Evolutionary conservation across 202 grass and related monocot species (phyloP), one percentile per base, ranked within the genome.

Genomic region (Saccharum hybrid): DNA sequence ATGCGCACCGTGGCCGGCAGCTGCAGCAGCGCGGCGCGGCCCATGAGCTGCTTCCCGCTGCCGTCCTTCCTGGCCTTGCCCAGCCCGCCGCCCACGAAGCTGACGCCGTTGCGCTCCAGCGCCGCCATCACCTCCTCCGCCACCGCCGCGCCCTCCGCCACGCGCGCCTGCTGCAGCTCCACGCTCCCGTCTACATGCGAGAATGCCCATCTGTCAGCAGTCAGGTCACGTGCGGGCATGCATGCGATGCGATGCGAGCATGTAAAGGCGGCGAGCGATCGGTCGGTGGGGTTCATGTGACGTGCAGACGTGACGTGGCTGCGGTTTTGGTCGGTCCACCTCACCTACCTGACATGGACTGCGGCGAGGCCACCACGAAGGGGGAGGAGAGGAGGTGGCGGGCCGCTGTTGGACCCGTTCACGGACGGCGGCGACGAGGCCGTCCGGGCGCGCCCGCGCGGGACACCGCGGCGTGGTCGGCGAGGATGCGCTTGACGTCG

Each of bases 61-160:
- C 54, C 40, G 51, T 84, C 73, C 73, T 93, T 97, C 88, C 91
- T 93, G 8, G 72, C 87, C 74, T 94, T 97, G 0, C 76, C 33
- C 39, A 84, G 38, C 78, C 77, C 63, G 52, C 63, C 43, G 78
- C 92, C 93, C 26, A 96, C 59, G 74, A 98, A 93, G 83, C 78
- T 90, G 9, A 98, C 87, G 34, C 93, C 96, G 67, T 92, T 95
- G 10, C 93, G 80, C 92, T 95, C 91, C 86, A 98, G 91, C 85
- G 86, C 91, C 31, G 85, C 93, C 87, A 96, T 98, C 75, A 94
- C 93, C 83, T 98, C 96, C 21, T 93, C 95, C 18, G 89, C 92
- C 69, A 98, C 80, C 19, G 89, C 72, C 12, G 83, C 75, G 19
- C 78, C 84, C 75, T 86, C 89, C 18, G 81, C 57, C 78, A 76